Conservation (phyloP, 352 stramenopile genomes). For the Phytopythium ostracodes region DNA sequence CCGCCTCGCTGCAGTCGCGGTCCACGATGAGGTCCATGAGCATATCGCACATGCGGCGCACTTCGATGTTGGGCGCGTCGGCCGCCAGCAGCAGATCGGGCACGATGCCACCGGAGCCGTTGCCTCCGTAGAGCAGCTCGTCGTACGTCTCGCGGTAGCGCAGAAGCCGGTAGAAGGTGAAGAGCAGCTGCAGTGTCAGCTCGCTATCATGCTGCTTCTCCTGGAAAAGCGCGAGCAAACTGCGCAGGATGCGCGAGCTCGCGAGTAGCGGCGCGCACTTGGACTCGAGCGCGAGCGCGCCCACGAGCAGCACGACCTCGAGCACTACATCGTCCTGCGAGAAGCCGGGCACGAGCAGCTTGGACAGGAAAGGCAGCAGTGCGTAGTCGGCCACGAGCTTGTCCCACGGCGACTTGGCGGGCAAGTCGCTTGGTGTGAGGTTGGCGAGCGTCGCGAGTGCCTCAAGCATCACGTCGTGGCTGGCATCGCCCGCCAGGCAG, state of each 20-base stretch:
- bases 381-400: constrained; percentile 85
- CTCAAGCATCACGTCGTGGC: constrained; percentile 93
- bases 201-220: constrained; percentile 87
- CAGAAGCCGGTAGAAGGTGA: constrained; percentile 76
- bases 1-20: constrained; percentile 59
- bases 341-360: constrained; percentile 91
- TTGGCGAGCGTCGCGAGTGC: constrained; percentile 91
- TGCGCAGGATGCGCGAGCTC: constrained; percentile 64
- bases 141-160: constrained; percentile 75
- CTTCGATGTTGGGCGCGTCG: constrained; percentile 75
- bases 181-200: constrained; percentile 77
- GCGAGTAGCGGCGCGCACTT: constrained; percentile 78
- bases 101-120: constrained; percentile 49
- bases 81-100: constrained; percentile 74
- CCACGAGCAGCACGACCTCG: constrained; percentile 87
- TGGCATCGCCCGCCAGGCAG: constrained; percentile 72
- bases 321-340: constrained; percentile 91
- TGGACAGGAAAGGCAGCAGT: constrained; percentile 87
- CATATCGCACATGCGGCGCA: constrained; percentile 83
- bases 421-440: constrained; percentile 89
- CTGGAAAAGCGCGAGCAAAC: constrained; percentile 78
- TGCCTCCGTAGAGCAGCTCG: constrained; percentile 52
- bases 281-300: constrained; percentile 74
- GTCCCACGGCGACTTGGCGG: constrained; percentile 85
- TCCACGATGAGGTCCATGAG: constrained; percentile 85